phyloP scores from a whole-genome alignment of 2,329 filamentous ascomycete species.

The Triangularia verruculosa region DNA sequence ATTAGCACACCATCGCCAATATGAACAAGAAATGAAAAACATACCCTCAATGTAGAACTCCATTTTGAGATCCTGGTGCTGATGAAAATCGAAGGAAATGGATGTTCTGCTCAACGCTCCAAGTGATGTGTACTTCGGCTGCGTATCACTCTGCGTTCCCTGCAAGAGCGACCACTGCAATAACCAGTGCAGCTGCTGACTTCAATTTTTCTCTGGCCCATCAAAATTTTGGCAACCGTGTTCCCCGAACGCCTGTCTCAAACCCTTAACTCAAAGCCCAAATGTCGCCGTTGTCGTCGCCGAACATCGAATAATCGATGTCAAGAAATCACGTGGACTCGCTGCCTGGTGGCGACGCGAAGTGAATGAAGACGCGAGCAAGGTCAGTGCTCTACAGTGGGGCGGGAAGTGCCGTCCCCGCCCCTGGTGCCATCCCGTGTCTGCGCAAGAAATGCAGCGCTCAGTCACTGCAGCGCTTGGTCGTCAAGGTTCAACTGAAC shows the following conservation, averaged over 20 bases:
- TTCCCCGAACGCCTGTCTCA: not conserved
- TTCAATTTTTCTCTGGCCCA: not conserved
- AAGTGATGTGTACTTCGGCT: not conserved
- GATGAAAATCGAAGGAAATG: not conserved
- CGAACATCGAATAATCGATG: conserved; percentile 1
- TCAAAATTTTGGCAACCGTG: not conserved
- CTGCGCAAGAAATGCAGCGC: not conserved
- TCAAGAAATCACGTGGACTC: conserved; percentile 10
- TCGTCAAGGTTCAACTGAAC: not conserved
- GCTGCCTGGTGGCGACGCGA: conserved; percentile 16
- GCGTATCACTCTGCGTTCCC: not conserved
- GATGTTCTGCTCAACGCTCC: not conserved
- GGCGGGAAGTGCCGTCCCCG: not conserved
- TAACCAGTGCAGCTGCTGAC: not conserved
- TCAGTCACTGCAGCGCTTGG: not conserved
- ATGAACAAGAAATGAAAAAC: too few species aligned
- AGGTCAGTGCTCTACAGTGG: conserved; percentile 8
- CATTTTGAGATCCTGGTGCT: conserved; percentile 35
- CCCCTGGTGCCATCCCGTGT: not conserved
- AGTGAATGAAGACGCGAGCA: not conserved
- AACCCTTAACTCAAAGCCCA: not conserved
- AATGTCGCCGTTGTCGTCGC: not conserved
- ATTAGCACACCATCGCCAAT: too few species aligned
- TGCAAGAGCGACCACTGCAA: not conserved
- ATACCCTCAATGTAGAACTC: conserved; percentile 49